Evolutionary conservation across 2,329 filamentous ascomycete species (phyloP).

Genomic region (Fusarium verticillioides): DNA sequence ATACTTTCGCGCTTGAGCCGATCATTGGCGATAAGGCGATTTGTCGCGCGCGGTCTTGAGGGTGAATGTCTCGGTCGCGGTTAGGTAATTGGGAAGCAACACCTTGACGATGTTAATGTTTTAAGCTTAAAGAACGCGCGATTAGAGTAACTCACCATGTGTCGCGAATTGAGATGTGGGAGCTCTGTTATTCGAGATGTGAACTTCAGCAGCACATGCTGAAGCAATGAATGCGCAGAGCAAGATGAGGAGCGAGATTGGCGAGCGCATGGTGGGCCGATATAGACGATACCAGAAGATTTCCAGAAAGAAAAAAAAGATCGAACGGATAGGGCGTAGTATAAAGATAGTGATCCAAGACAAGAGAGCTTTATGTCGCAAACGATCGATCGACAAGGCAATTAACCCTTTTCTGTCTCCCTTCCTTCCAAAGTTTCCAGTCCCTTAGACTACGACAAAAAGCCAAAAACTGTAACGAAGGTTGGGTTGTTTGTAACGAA

Average conservation of each 20-base stretch:
- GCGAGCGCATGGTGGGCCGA: slow-evolving; percentile 30
- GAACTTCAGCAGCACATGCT: slow-evolving; percentile 22
- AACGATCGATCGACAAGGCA: slow-evolving; percentile 7
- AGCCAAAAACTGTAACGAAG: slow-evolving; percentile 27
- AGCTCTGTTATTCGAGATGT: slow-evolving; percentile 30
- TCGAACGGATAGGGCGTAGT: slow-evolving; percentile 9
- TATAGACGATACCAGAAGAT: neutral
- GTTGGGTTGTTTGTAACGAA: slow-evolving; percentile 17
- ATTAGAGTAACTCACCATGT: slow-evolving; percentile 29
- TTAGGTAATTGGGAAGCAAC: slow-evolving; percentile 75
- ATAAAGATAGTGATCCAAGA: slow-evolving; percentile 15
- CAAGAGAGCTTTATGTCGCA: slow-evolving; percentile 14
- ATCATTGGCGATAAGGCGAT: slow-evolving; percentile 81
- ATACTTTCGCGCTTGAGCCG: slow-evolving; percentile 85
- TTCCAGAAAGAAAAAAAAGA: neutral
- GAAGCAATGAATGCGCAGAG: slow-evolving; percentile 29
- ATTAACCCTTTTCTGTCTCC: slow-evolving; percentile 16
- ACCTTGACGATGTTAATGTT: slow-evolving; percentile 58
- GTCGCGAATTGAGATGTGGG: slow-evolving; percentile 37
- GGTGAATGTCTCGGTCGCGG: slow-evolving; percentile 80
- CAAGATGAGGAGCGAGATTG: slow-evolving; percentile 25
- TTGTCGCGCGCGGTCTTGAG: slow-evolving; percentile 80
- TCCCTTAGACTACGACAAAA: slow-evolving; percentile 2
- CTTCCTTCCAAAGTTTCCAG: neutral
- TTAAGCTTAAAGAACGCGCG: neutral